Base-by-base conservation (phyloP, 176 grass and related monocot species). In the Leersia perrieri region DNA sequence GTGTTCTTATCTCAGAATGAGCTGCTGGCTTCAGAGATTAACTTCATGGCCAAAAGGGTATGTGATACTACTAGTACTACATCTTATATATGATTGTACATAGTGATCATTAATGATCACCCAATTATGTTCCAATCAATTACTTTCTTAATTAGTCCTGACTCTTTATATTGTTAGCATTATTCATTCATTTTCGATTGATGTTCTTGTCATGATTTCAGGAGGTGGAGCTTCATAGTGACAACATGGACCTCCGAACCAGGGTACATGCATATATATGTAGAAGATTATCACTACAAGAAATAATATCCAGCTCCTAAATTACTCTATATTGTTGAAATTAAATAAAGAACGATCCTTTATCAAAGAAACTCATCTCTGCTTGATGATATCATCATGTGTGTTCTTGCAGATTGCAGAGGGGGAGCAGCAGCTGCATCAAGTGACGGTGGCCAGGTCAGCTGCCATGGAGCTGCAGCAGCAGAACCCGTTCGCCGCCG, bases 201-300 rank as follows among this genome's bases (percentile, higher is more conserved):
- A 58, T 70, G 30, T 47, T n/a, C 22, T 73, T 72, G 29, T 44
- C 34, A 27, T 63, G 33, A 68, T 30, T 49, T 15, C 53, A 94
- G 92, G 92, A 94, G 81, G 63, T 88, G 23, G 92, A 94, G 76
- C 92, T 94, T 65, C 92, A 89, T 60, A 89, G 58, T 81, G 92
- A 91, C 72, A 88, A 91, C 47, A 87, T 87, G 83, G 72, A 81
- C 62, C 86, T 94, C 67, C 86, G 89, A 83, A 76, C 67, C 32
- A 94, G 89, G 89, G 92, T 94, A 82, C 3, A 14, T 3, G n/a
- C n/a, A 25, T 30, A 67, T 25, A 40, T 25, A 31, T 9, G 20
- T n/a, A n/a, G n/a, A n/a, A n/a, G n/a, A n/a, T n/a, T n/a, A 44
- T 33, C 12, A 73, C 3, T 18, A 11, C 42, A 11, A 33, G 3